Conservation (phyloP, 2,329 filamentous ascomycete species). For the Bipolaris zeicola region DNA sequence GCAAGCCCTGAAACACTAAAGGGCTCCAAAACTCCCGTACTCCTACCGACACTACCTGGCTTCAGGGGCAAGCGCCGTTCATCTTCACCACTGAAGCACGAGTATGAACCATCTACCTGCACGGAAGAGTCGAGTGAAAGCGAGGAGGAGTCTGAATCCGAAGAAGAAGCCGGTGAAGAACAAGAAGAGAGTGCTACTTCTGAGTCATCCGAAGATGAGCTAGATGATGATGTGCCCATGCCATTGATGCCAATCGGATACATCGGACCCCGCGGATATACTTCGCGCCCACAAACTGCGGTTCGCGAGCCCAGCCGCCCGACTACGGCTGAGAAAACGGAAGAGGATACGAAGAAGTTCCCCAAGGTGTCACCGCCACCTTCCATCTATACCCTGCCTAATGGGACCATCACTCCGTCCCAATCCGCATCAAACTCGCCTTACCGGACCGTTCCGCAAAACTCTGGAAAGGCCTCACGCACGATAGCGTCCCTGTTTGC, state of each 20-base stretch:
- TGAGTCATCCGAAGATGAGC: conserved; percentile 62
- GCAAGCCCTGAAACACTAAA: conserved; percentile 54
- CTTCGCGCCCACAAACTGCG: conserved; percentile 16
- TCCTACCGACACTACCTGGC: conserved; percentile 56
- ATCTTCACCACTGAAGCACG: conserved; percentile 94
- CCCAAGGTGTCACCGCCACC: conserved; percentile 51
- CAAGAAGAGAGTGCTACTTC: conserved; percentile 55
- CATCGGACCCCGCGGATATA: conserved; percentile 24
- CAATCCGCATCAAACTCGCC: conserved; percentile 81
- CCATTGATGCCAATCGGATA: conserved; percentile 45
- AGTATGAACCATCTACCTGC: conserved; percentile 86
- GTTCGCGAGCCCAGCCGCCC: conserved; percentile 19
- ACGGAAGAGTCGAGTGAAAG: conserved; percentile 66
- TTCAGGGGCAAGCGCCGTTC: conserved; percentile 67
- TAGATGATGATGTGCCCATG: conserved; percentile 55
- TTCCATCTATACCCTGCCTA: conserved; percentile 48
- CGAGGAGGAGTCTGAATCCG: conserved; percentile 55
- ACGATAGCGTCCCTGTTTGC: conserved; percentile 65
- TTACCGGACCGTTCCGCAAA: conserved; percentile 61
- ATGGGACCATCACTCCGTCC: conserved; percentile 72
- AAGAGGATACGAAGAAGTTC: conserved; percentile 46
- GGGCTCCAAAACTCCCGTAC: conserved; percentile 51
- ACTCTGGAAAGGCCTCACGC: conserved; percentile 58
- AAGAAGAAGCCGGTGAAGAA: conserved; percentile 55
- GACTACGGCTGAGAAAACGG: conserved; percentile 12